A percentile compares a stretch with the other conserved stretches of the same genome.
Evolutionary conservation across 208 protist species (phyloP).

Genomic region (Blastocrithidia nonstop): DNA sequence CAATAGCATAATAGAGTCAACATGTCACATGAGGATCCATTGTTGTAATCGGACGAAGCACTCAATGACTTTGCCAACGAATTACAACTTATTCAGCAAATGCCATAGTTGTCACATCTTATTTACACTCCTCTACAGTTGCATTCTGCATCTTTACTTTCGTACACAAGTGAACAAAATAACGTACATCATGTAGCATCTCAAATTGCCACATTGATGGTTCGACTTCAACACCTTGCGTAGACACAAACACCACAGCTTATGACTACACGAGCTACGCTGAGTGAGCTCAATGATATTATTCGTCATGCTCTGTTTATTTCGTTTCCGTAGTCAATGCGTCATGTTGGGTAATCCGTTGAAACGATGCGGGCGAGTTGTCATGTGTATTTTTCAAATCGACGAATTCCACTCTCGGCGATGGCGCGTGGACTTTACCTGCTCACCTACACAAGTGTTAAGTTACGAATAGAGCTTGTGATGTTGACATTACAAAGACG

Average conservation of each 20-base stretch:
- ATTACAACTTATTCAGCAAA: too few species aligned
- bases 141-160: too few species aligned
- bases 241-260: constrained; percentile 8
- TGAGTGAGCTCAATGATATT: constrained; percentile 30
- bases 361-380: constrained; percentile 4
- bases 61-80: too few species aligned
- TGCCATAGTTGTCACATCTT: too few species aligned
- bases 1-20: too few species aligned
- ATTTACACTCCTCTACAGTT: too few species aligned
- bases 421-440: constrained; percentile 31
- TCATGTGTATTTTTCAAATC: constrained; percentile 7
- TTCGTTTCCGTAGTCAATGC: too few species aligned
- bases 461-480: constrained; percentile 47
- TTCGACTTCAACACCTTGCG: constrained; percentile 21
- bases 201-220: constrained; percentile 31
- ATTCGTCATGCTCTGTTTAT: constrained; percentile 23
- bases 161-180: too few species aligned
- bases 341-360: constrained; percentile 10
- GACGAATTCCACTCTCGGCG: constrained; percentile 21
- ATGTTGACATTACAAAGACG: constrained; percentile 16
- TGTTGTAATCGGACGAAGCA: too few species aligned
- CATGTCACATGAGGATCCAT: too few species aligned
- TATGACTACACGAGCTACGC: constrained; percentile 23
- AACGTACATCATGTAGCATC: too few species aligned
- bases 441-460: constrained; percentile 37